Evolutionary conservation across 306 rosid species (phyloP).

Genomic region (Neltuma alba): DNA sequence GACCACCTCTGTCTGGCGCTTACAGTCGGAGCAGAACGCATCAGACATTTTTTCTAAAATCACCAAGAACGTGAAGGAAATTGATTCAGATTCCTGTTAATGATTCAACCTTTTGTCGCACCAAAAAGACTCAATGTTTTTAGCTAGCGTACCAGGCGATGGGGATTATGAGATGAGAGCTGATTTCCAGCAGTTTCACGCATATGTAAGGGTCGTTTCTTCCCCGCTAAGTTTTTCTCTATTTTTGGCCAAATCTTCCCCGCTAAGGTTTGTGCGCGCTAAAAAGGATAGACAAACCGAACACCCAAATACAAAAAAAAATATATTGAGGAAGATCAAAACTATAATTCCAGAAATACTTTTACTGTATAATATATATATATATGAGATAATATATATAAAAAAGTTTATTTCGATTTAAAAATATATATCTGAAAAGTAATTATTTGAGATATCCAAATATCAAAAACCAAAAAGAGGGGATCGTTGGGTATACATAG

Average conservation of each 20-base stretch:
- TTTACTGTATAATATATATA: too few relatives aligned
- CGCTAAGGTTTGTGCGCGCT: neutral
- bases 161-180: neutral
- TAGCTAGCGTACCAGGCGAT: neutral
- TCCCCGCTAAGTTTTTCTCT: too few relatives aligned
- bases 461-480: neutral
- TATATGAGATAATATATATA: too few relatives aligned
- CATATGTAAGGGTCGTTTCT: neutral
- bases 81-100: neutral
- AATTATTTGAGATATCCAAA: too few relatives aligned
- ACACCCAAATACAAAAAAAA: too few relatives aligned
- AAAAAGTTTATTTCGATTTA: too few relatives aligned
- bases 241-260: too few relatives aligned
- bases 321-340: too few relatives aligned
- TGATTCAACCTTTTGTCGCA: neutral
- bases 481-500: neutral
- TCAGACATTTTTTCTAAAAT: conserved; percentile 58
- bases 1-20: conserved; percentile 92
- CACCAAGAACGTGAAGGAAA: neutral
- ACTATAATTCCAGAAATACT: too few relatives aligned
- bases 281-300: neutral
- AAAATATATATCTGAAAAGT: too few relatives aligned
- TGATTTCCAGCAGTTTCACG: neutral
- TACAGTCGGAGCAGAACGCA: conserved; percentile 87
- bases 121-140: neutral